Conservation (phyloP, 768 basidiomycete species). For the Baorangia bicolor region DNA sequence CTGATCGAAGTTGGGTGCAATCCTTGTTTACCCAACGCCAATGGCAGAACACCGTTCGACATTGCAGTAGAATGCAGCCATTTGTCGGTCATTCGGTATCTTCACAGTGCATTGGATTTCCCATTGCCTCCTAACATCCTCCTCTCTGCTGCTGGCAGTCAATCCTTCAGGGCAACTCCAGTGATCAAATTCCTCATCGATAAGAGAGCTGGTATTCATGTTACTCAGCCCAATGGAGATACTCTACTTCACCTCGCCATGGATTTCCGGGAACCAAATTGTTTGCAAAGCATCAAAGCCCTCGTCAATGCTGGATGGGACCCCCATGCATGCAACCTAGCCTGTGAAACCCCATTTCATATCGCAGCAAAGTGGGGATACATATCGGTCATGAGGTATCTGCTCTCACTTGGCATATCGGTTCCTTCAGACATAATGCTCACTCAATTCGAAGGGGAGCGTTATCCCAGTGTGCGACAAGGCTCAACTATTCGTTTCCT, state of each 20-base stretch:
- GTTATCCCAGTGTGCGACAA: rapidly evolving
- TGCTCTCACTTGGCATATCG: neutral
- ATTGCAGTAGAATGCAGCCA: too few relatives aligned
- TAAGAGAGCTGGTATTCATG: neutral
- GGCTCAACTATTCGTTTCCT: neutral
- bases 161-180: too few relatives aligned
- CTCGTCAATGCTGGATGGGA: too few relatives aligned
- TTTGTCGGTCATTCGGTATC: neutral
- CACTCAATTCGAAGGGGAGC: too few relatives aligned
- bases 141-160: neutral
- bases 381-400: neutral
- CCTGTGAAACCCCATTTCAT: neutral
- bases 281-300: neutral
- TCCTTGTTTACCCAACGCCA: too few relatives aligned
- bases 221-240: neutral
- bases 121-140: neutral
- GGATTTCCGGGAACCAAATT: neutral
- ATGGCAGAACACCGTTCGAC: too few relatives aligned
- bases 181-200: too few relatives aligned
- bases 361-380: neutral
- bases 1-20: too few relatives aligned
- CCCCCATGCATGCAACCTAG: neutral
- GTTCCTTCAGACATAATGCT: neutral
- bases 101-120: neutral
- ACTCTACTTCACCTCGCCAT: neutral